Base-by-base conservation (phyloP, 441 rosid genomes). In the Populus hybrid region DNA sequence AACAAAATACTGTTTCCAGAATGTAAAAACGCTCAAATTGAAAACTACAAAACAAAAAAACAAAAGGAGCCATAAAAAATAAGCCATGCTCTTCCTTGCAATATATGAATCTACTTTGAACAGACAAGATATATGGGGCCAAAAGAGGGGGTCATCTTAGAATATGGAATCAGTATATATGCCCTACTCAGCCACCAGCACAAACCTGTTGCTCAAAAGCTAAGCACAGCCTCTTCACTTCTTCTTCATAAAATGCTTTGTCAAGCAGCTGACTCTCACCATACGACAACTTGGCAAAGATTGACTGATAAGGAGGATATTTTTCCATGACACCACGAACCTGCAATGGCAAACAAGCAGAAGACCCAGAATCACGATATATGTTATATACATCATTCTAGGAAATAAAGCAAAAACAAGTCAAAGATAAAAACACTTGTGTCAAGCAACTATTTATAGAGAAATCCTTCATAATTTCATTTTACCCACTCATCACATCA, bases 211-310 rank as follows among this genome's bases (percentile, higher is more conserved):
- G 99, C 87, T 95, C 97, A 57, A 94, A 95, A 76, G 98, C 87
- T 82, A 94, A 85, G 89, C 98, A 95, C 67, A 94, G 97, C 90
- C 99, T 92, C 85, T 94, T 90, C 77, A 95, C 98, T 87, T 95
- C 98, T 85, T 95, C 99, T 82, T 94, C 99, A 34, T 94, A 95
- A 79, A 95, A 95, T 79, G 99, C 99, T 78, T 92, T 94, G 84
- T 95, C 98, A 3, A 95, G 98, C 89, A 94, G 86, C 87, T 94
- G 98, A 79, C 95, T 95, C 85, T 92, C 99, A 73, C 99, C 97
- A 72, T 94, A 94, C 1, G 98, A 89, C 79, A 95, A 79, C 83
- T 87, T 95, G 2, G 95, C 84, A 81, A 95, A 92, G 36, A 94
- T 91, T 1, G 97, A 85, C 78, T 94, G 98, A 74, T 94, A 95